Conservation (phyloP, 2,329 filamentous ascomycete genomes). For the Teratosphaeriaceae sp. region DNA sequence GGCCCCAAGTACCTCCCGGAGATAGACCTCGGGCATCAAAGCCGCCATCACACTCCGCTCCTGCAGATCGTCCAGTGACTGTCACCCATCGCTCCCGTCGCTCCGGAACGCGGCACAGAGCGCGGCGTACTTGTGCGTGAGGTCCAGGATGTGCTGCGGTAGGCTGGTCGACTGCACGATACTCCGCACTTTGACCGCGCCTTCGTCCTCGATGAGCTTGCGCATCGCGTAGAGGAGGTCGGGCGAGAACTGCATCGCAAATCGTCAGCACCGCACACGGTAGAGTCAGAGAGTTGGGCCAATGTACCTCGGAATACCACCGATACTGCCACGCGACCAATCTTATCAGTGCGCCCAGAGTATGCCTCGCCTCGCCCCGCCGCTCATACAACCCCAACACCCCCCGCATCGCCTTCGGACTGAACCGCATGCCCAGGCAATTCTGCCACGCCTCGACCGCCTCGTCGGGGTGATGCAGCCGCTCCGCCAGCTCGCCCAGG, state of each 20-base stretch:
- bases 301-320: slow-evolving; percentile 86
- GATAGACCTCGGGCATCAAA: background rate
- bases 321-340: slow-evolving; percentile 97
- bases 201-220: slow-evolving; percentile 93
- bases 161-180: slow-evolving; percentile 95
- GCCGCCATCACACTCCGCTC: background rate
- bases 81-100: slow-evolving; percentile 77
- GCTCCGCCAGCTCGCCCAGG: slow-evolving; percentile 82
- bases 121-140: slow-evolving; percentile 94
- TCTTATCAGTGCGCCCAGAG: slow-evolving; percentile 77
- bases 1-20: no score
- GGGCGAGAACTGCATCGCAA: slow-evolving; percentile 65
- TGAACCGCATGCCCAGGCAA: slow-evolving; percentile 82
- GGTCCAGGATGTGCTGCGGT: slow-evolving; percentile 83
- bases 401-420: slow-evolving; percentile 82
- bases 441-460: slow-evolving; percentile 88
- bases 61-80: no score
- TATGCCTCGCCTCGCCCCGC: slow-evolving; percentile 70
- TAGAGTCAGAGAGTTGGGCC: background rate
- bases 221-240: slow-evolving; percentile 81
- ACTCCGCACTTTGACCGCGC: slow-evolving; percentile 92
- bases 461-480: slow-evolving; percentile 86
- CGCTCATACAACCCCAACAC: slow-evolving; percentile 74
- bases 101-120: slow-evolving; percentile 93
- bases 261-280: background rate